Evolutionary conservation across 768 basidiomycete species (phyloP), one percentile per base, ranked within the genome.

Genomic region (Amanita polypyramis): DNA sequence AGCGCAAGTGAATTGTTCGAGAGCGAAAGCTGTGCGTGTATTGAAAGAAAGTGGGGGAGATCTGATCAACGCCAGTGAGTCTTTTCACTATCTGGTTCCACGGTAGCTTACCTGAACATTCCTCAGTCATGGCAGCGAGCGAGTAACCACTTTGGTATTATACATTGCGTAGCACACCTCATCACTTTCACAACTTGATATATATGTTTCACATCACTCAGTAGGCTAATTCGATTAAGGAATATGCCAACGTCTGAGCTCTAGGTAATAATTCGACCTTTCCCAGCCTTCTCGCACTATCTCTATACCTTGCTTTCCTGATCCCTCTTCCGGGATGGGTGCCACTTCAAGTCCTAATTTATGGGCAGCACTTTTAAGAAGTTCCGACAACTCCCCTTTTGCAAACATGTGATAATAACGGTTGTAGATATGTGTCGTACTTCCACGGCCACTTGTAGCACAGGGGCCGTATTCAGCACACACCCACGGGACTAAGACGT

Each of bases 341-440:
- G 80, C 77, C 25, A 91, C 66, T 3, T 62, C 51, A 21, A 92
- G 58, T 0, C 68, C 75, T 50, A 90, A 61, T 19, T 67, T 75
- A 23, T 58, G 52, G 2, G 85, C 85, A 0, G 93, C 92, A 29
- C 76, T 70, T 6, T 52, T 47, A 4, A 85, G 77, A 8, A 96
- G 72, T 10, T 62, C 62, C 14, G 59, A 52, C 41, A 99, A 74
- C 64, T 99, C 96, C 15, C 83, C 87, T 36, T 77, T 68, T 0
- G 79, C 74, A 60, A 97, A 99, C 76, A 99, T 87, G 62, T 99
- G 96, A 60, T 99, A 99, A 60, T 96, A 99, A 47, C 96, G 76
- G 59, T 92, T 81, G 66, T 79, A 87, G 3, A 85, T 70, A 52
- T 76, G 67, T 42, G 63, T 62, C 50, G 20, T 11, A 43, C 12